phyloP scores from a whole-genome alignment of 106 monocot genomes.

The Platanthera guangdongensis region DNA sequence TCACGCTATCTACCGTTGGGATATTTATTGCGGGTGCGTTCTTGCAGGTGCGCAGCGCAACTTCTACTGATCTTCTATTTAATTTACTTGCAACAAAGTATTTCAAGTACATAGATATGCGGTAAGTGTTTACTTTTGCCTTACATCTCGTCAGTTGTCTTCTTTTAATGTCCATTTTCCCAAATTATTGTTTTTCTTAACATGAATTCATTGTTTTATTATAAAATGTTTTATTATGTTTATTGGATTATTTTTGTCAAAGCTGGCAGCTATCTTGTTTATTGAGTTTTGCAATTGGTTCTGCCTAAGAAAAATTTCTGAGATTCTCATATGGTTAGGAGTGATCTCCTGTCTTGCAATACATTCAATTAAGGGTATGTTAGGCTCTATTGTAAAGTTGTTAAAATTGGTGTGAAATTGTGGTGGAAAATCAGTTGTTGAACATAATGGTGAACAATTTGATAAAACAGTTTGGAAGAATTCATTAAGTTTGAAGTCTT shows the following conservation, averaged over 20 bases:
- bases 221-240: neutral
- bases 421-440: too few species aligned
- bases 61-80: constrained; percentile 35
- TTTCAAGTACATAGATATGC: constrained; percentile 74
- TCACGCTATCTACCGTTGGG: neutral
- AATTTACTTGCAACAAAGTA: constrained; percentile 47
- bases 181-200: neutral
- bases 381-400: too few species aligned
- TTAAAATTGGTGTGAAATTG: too few species aligned
- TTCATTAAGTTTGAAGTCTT: too few species aligned
- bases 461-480: too few species aligned
- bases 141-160: neutral
- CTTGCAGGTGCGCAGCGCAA: constrained; percentile 40
- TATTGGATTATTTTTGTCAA: neutral
- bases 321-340: neutral
- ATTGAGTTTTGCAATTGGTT: neutral
- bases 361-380: neutral
- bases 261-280: neutral
- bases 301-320: neutral
- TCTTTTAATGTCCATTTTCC: neutral
- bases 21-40: neutral
- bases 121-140: constrained; percentile 28
- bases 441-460: too few species aligned
- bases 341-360: neutral
- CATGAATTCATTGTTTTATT: neutral